These are phyloP conservation scores for Volvariella surrecta DNA, from an alignment of 1,284 basidiomycete genomes.

Conservation along the genomic window DNA sequence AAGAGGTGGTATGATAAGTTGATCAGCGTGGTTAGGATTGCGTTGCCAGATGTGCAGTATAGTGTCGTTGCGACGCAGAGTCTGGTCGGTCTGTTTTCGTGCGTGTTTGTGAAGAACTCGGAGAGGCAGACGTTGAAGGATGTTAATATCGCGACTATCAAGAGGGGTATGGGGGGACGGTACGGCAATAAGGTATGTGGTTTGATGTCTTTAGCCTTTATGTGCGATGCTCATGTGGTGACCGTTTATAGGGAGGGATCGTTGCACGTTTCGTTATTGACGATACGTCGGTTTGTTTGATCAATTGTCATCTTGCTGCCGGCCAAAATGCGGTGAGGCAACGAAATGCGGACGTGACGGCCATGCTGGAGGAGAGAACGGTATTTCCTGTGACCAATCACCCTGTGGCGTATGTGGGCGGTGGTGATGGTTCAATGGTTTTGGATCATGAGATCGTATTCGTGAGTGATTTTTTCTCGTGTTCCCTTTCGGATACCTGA, in stretches of 20 bases:
- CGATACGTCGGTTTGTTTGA: slow-evolving; percentile 87
- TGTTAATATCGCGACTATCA: slow-evolving; percentile 71
- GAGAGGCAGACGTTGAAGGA: slow-evolving; percentile 58
- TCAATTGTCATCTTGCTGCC: slow-evolving; percentile 95
- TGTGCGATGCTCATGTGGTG: neutral
- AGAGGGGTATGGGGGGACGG: slow-evolving; percentile 85
- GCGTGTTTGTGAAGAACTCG: slow-evolving; percentile 74
- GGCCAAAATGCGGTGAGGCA: slow-evolving; percentile 80
- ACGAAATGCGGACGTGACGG: slow-evolving; percentile 81
- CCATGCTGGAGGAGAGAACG: slow-evolving; percentile 75
- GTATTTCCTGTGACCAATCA: slow-evolving; percentile 55
- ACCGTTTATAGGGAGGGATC: slow-evolving; percentile 67
- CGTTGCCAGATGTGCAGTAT: slow-evolving; percentile 69
- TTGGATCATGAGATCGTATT: slow-evolving; percentile 94
- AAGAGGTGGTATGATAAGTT: slow-evolving; percentile 84
- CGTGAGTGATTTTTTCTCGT: slow-evolving; percentile 38
- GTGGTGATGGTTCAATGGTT: slow-evolving; percentile 91
- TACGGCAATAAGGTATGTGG: slow-evolving; percentile 90
- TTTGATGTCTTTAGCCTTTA: neutral
- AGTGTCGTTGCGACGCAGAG: slow-evolving; percentile 80
- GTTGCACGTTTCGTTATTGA: slow-evolving; percentile 85
- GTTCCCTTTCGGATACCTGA: slow-evolving; percentile 2
- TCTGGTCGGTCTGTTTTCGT: slow-evolving; percentile 89
- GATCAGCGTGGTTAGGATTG: slow-evolving; percentile 58
- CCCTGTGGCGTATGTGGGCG: slow-evolving; percentile 69